Base-by-base conservation (phyloP, 768 basidiomycete genomes). In the Suillus placidus region DNA sequence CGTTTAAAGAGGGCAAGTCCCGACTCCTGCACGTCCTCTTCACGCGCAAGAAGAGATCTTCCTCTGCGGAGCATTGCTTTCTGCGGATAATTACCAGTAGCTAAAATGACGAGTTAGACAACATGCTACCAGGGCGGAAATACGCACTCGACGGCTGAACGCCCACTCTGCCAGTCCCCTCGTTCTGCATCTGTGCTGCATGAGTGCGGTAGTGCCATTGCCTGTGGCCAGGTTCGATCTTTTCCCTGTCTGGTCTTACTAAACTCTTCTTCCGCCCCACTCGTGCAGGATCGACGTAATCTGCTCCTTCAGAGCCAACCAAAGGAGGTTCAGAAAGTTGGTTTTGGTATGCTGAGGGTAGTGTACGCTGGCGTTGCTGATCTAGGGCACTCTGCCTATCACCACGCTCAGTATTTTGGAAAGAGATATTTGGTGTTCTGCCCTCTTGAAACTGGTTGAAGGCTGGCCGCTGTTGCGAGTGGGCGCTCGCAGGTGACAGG, bases 141-240 rank as follows among this genome's bases (percentile, higher is more conserved):
- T 62, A 87, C 94, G 70, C 73, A 97, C 95, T 85, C 52, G 93
- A 95, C 34, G 95, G 92, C 75, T 88, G 81, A 14, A 95, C 85
- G 57, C 88, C 93, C 7, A 93, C 82, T 55, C 83, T 73, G 47
- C 84, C 84, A 40, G 80, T 80, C n/a, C 87, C 84, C 72, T 92
- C 88, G 64, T 89, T 82, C 77, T 89, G 87, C 73, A 92, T 80
- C 74, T 89, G 87, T 30, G 91, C 90, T 23, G 93, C 93, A 78
- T 93, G 95, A 64, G 84, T 88, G 62, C 93, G 88, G 79, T 99
- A 99, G 79, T 98, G 92, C 90, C 91, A 99, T 72, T 95, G 89
- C 60, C 95, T 86, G 81, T 98, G 95, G 49, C 88, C 88, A 12
- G 95, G 95, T 72, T 98, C 95, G 70, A 98, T 93, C 83, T 96